Percentiles rank a stretch among this genome's conserved stretches.
These are phyloP conservation scores for Diutina scorzettiae DNA, from an alignment of 1,139 yeast species.

Conservation along the genomic window DNA sequence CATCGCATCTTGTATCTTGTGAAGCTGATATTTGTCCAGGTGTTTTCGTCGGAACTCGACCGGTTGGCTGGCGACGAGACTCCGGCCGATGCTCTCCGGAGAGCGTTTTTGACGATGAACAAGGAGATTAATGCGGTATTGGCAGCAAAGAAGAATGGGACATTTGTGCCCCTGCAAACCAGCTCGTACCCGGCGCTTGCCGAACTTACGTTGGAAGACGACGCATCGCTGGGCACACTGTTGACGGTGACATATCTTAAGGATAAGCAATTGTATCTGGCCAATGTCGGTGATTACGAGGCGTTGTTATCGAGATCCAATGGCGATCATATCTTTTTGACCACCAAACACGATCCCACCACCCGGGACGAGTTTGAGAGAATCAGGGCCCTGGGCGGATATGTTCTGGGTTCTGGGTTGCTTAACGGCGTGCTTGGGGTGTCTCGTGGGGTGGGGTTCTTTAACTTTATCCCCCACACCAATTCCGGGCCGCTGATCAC, in stretches of 20 bases:
- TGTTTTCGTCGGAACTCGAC: conserved; percentile 52
- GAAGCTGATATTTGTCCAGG: conserved; percentile 57
- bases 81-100: conserved; percentile 58
- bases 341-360: conserved; percentile 80
- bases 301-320: conserved; percentile 68
- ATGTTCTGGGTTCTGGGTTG: conserved; percentile 74
- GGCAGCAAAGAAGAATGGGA: conserved; percentile 23
- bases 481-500: conserved; percentile 79
- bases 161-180: conserved; percentile 10
- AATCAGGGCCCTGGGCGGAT: conserved; percentile 86
- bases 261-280: conserved; percentile 61
- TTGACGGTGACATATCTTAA: conserved; percentile 71
- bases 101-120: conserved; percentile 69
- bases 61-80: conserved; percentile 33
- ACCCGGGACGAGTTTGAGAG: conserved; percentile 71
- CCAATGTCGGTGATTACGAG: conserved; percentile 86
- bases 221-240: conserved; percentile 75
- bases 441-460: conserved; percentile 88
- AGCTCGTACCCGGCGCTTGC: conserved; percentile 14
- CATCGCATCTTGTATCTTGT: conserved; percentile 63
- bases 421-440: conserved; percentile 75
- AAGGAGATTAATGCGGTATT: conserved; percentile 52
- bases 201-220: conserved; percentile 28
- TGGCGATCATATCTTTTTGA: conserved; percentile 66
- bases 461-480: conserved; percentile 76